A percentile compares a stretch with the other conserved stretches of the same genome.
phyloP scores from a whole-genome alignment of 306 rosid genomes.

The Acacia confusa region DNA sequence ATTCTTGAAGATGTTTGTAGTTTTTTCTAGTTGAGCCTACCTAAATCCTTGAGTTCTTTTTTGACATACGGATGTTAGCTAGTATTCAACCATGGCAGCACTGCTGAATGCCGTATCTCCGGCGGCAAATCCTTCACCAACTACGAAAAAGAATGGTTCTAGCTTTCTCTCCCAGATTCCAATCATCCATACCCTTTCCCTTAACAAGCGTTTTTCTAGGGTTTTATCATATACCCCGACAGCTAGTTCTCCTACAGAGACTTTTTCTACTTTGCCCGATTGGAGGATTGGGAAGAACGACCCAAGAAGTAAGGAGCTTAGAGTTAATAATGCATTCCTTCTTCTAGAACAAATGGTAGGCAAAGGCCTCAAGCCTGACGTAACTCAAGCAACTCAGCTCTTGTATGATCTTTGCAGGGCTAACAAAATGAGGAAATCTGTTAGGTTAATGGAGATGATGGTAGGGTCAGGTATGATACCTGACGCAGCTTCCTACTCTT shows the following conservation, averaged over 20 bases:
- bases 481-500: constrained; percentile 66
- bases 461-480: constrained; percentile 70
- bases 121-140: constrained; percentile 43
- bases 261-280: constrained; percentile 62
- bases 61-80: constrained; percentile 13
- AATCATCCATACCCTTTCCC: constrained; percentile 46
- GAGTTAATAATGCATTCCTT: constrained; percentile 65
- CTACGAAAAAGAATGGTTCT: constrained; percentile 42
- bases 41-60: constrained; percentile 20
- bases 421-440: constrained; percentile 62
- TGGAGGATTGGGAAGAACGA: constrained; percentile 69
- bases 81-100: constrained; percentile 51
- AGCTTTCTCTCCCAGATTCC: constrained; percentile 51
- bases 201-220: constrained; percentile 63
- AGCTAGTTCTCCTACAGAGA: constrained; percentile 60
- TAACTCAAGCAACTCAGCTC: constrained; percentile 72
- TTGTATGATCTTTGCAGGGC: constrained; percentile 81
- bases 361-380: constrained; percentile 81
- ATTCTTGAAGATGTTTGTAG: constrained; percentile 3
- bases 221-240: constrained; percentile 63
- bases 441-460: constrained; percentile 81
- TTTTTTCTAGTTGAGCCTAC: constrained; percentile 20
- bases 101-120: constrained; percentile 56
- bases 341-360: constrained; percentile 61
- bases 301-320: constrained; percentile 50